Evolutionary conservation across 169 alveolate genomes (phyloP), one percentile per base, ranked within the genome.

Genomic region (Cystoisospora suis): DNA sequence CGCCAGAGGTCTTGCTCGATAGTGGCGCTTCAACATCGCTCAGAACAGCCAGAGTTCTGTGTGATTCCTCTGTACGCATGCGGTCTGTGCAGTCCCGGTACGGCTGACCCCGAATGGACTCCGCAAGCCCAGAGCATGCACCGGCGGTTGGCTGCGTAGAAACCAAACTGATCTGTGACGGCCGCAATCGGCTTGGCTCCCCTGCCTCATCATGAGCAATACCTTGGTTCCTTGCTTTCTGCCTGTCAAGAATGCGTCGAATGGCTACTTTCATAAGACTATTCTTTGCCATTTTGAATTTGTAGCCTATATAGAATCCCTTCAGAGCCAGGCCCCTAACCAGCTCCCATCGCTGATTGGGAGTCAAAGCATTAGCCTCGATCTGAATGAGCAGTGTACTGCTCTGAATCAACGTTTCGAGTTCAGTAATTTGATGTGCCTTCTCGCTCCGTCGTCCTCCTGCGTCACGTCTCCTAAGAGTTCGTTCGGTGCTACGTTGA

Each of bases 261-360:
- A 72, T 46, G 9, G 83, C 83, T 3, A 72, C 83, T 0, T 56
- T n/a, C 56, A 72, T 38, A 38, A 23, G 42, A 53, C 56, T 40
- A 38, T 72, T 72, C 56, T 34, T 34, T 15, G 42, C 83, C 38
- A 23, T 46, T 34, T 38, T 40, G 83, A 72, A 17, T 4, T 38
- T n/a, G 56, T 72, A 72, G 53, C 83, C 83, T 36, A 40, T 72
- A 53, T 72, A 72, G 83, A 72, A 72, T 20, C 83, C 83, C 3
- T 46, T 56, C 15, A 72, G 83, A 12, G 83, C 83, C 27, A 72
- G 53, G 6, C 53, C 53, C 1, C 83, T n/a, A 29, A 72, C 83
- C 38, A 72, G 36, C 34, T 38, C 20, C 83, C 83, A 72, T 7
- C 53, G 83, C 53, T 72, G 83, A 29, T 40, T 34, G 27, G 83